Percentiles rank a stretch among this genome's conserved stretches.
Conservation (phyloP, 2,329 filamentous ascomycete genomes). For the Cladophialophora bantiana region DNA sequence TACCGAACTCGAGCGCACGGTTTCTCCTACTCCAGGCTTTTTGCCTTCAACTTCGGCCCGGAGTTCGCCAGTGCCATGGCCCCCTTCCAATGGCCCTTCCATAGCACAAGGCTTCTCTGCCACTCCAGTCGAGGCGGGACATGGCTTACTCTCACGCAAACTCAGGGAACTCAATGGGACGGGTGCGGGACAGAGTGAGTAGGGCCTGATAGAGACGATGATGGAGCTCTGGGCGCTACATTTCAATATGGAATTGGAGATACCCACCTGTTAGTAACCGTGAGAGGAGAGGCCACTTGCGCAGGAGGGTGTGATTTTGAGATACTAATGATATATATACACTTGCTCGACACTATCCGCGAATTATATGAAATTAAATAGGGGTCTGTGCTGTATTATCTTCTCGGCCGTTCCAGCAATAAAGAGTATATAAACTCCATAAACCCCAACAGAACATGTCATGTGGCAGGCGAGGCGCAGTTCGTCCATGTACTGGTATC, state of each 20-base stretch:
- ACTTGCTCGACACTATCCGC: too few species aligned
- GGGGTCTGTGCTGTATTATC: too few species aligned
- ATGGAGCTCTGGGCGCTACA: slow-evolving; percentile 5
- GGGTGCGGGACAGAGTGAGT: slow-evolving; percentile 8
- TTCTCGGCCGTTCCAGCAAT: too few species aligned
- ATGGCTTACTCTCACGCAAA: slow-evolving; percentile 38
- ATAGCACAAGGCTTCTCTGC: slow-evolving; percentile 32
- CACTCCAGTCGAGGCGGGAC: slow-evolving; percentile 33
- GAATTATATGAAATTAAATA: too few species aligned
- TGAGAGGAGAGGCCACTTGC: not conserved
- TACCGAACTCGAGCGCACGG: slow-evolving; percentile 12
- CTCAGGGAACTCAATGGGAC: slow-evolving; percentile 34
- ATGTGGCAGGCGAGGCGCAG: slow-evolving; percentile 13
- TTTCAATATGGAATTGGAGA: not conserved
- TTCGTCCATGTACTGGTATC: not conserved
- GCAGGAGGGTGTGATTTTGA: not conserved
- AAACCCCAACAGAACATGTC: slow-evolving; percentile 3
- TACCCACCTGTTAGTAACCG: not conserved
- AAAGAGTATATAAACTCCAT: too few species aligned
- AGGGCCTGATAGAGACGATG: slow-evolving; percentile 1
- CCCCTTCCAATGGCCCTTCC: slow-evolving; percentile 12
- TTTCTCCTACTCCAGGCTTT: slow-evolving; percentile 37
- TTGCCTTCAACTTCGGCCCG: slow-evolving; percentile 35
- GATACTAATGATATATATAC: not conserved
- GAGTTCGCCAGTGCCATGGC: slow-evolving; percentile 37